These are phyloP conservation scores for Pseudocercospora fuligena DNA, from an alignment of 2,329 filamentous ascomycete genomes.

Conservation along the genomic window DNA sequence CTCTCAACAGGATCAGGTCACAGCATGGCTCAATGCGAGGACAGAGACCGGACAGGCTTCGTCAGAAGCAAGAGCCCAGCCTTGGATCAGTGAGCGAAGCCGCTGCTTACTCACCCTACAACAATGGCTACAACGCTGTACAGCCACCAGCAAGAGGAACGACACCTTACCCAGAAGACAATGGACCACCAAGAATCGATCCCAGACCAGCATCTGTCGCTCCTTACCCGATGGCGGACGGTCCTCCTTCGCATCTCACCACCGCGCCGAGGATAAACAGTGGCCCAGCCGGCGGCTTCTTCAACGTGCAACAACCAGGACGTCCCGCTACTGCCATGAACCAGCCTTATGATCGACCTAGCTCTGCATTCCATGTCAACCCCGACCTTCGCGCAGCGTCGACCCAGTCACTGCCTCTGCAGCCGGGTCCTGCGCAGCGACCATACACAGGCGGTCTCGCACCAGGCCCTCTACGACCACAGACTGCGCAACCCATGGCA, in stretches of 20 bases:
- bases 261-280: slow-evolving; percentile 13
- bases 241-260: slow-evolving; percentile 47
- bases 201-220: slow-evolving; percentile 58
- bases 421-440: slow-evolving; percentile 11
- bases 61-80: slow-evolving; percentile 40
- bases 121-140: slow-evolving; percentile 20
- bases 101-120: slow-evolving; percentile 20
- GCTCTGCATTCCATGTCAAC: slow-evolving; percentile 58
- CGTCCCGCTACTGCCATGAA: slow-evolving; percentile 44
- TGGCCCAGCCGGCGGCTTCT: slow-evolving; percentile 41
- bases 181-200: slow-evolving; percentile 45
- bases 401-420: slow-evolving; percentile 7
- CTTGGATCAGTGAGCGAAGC: slow-evolving; percentile 26
- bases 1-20: slow-evolving; percentile 79
- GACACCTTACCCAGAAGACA: slow-evolving; percentile 39
- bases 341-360: slow-evolving; percentile 58
- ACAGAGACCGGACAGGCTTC: slow-evolving; percentile 51
- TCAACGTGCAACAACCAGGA: slow-evolving; percentile 37
- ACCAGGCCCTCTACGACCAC: slow-evolving; percentile 22
- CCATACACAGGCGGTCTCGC: slow-evolving; percentile 27
- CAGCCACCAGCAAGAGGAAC: slow-evolving; percentile 30
- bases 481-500: slow-evolving; percentile 27
- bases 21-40: slow-evolving; percentile 58
- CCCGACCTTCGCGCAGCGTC: slow-evolving; percentile 45
- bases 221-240: slow-evolving; percentile 74